phyloP scores from a whole-genome alignment of 2,329 filamentous ascomycete genomes.

The Cordyceps farinosa region DNA sequence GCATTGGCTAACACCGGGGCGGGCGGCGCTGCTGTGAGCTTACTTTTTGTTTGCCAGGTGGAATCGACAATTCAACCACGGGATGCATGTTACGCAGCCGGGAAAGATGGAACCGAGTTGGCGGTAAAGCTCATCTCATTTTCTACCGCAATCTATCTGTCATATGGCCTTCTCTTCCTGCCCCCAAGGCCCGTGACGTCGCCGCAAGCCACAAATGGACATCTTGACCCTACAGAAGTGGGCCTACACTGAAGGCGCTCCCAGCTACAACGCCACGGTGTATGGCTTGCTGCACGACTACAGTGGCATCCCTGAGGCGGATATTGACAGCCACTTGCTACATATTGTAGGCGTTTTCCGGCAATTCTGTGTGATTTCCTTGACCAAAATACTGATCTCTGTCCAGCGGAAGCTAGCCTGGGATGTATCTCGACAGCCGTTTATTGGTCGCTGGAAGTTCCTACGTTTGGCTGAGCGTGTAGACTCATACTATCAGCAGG shows the following conservation, averaged over 20 bases:
- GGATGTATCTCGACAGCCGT: slow-evolving; percentile 42
- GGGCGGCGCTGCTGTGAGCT: neutral
- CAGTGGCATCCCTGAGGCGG: slow-evolving; percentile 34
- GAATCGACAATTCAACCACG: neutral
- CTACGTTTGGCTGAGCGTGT: slow-evolving; percentile 39
- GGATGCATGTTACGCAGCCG: neutral
- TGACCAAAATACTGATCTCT: neutral
- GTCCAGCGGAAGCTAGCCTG: slow-evolving; percentile 44
- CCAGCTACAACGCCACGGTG: slow-evolving; percentile 35
- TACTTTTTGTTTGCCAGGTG: neutral
- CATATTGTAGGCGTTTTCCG: slow-evolving; percentile 30
- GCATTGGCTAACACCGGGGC: neutral
- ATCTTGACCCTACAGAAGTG: slow-evolving; percentile 34
- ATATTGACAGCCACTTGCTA: slow-evolving; percentile 36
- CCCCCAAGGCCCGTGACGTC: neutral
- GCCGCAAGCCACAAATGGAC: slow-evolving; percentile 30
- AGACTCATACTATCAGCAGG: slow-evolving; percentile 42
- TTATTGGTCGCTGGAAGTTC: slow-evolving; percentile 49
- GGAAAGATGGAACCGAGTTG: neutral
- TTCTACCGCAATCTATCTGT: neutral
- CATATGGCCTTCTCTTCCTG: neutral
- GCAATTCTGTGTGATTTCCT: neutral
- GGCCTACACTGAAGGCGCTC: slow-evolving; percentile 36
- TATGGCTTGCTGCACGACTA: slow-evolving; percentile 37
- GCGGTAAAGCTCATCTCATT: neutral